Evolutionary conservation across 352 stramenopile species (phyloP).

Genomic region (Globisporangium spiculum): DNA sequence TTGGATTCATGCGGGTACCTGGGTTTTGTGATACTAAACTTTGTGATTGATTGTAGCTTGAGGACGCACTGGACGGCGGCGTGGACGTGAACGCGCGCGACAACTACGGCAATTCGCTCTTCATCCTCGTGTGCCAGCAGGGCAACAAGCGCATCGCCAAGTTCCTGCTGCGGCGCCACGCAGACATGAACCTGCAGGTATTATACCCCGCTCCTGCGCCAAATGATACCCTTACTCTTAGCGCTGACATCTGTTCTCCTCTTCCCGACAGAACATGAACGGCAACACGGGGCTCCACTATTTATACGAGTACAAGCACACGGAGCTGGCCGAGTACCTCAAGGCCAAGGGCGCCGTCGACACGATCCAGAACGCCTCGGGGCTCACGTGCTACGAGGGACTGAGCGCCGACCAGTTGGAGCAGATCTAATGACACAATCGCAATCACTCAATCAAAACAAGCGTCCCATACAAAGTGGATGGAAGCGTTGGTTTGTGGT

Average conservation of each 20-base stretch:
- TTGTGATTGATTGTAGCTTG: constrained; percentile 41
- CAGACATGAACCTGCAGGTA: constrained; percentile 91
- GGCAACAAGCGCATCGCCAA: constrained; percentile 95
- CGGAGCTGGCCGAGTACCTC: constrained; percentile 91
- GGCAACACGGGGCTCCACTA: constrained; percentile 97
- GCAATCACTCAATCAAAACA: neutral
- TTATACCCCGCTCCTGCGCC: neutral
- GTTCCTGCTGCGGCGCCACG: constrained; percentile 91
- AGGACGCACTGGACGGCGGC: constrained; percentile 86
- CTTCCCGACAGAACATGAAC: constrained; percentile 79
- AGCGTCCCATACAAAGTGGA: neutral
- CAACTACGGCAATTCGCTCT: constrained; percentile 94
- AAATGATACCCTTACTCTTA: neutral
- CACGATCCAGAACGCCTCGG: constrained; percentile 87
- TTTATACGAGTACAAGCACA: constrained; percentile 92
- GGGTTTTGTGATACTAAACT: constrained; percentile 4
- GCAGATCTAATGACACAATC: neutral
- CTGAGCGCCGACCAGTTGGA: constrained; percentile 54
- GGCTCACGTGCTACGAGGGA: constrained; percentile 95
- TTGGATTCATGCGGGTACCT: neutral
- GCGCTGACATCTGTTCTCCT: neutral
- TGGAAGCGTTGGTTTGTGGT: neutral
- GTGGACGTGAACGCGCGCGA: constrained; percentile 90
- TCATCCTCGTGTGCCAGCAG: constrained; percentile 94
- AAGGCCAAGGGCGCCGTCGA: constrained; percentile 93